phyloP scores from a whole-genome alignment of 768 basidiomycete genomes.

The Suillus alpinus region DNA sequence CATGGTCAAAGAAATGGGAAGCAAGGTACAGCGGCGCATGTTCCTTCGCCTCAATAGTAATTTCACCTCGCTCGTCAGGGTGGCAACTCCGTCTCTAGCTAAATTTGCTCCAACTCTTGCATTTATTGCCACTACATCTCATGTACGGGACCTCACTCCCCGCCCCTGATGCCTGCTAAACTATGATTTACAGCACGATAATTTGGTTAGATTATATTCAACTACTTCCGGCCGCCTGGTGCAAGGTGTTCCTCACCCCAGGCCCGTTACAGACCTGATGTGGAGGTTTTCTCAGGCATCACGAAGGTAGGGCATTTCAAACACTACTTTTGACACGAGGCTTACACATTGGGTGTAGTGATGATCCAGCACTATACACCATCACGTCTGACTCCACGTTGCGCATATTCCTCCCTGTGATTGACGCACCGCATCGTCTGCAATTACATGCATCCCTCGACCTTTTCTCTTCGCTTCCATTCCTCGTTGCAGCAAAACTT shows the following conservation, averaged over 20 bases:
- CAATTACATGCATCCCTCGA: constrained; percentile 84
- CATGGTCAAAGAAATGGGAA: constrained; percentile 81
- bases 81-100: constrained; percentile 46
- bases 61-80: constrained; percentile 32
- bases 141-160: constrained; percentile 37
- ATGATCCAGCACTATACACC: constrained; percentile 79
- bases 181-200: constrained; percentile 44
- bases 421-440: constrained; percentile 80
- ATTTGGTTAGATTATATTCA: constrained; percentile 60
- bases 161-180: constrained; percentile 9
- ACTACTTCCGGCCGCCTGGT: constrained; percentile 70
- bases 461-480: constrained; percentile 56
- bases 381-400: constrained; percentile 79
- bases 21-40: constrained; percentile 42
- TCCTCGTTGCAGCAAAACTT: constrained; percentile 32
- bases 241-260: constrained; percentile 70
- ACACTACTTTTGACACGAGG: not conserved
- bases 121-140: constrained; percentile 65
- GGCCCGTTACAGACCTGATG: constrained; percentile 62
- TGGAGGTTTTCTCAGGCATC: constrained; percentile 74
- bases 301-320: constrained; percentile 48
- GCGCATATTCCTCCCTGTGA: constrained; percentile 82
- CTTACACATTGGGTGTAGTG: constrained; percentile 37
- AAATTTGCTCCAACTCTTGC: constrained; percentile 76
- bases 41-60: constrained; percentile 8